Evolutionary conservation across 495 filamentous ascomycete genomes (phyloP).

Genomic region (Penicillium roqueforti): DNA sequence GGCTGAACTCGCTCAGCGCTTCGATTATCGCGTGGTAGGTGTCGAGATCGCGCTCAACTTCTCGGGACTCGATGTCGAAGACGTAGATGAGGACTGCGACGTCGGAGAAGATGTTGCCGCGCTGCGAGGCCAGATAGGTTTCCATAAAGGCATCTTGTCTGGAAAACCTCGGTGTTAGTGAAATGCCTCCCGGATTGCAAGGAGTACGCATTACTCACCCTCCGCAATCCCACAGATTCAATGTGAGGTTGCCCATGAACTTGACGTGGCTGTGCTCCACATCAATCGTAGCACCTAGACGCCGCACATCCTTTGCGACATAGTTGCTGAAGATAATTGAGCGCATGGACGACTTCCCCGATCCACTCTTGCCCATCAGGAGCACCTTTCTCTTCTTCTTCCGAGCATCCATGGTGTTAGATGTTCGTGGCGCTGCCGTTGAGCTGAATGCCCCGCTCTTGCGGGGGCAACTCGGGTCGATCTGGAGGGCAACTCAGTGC

Average conservation of each 20-base stretch:
- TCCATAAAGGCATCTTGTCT: constrained; percentile 99
- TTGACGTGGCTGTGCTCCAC: constrained; percentile 97
- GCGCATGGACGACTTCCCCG: constrained; percentile 99
- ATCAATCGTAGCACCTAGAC: constrained; percentile 95
- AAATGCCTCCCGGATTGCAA: background rate
- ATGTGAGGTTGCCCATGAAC: constrained; percentile 92
- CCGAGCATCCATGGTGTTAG: constrained; percentile 40
- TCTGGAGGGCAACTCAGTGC: constrained; percentile 7
- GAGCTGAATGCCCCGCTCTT: constrained; percentile 31
- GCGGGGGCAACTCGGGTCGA: constrained; percentile 20
- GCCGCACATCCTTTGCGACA: constrained; percentile 89
- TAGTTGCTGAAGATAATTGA: constrained; percentile 98
- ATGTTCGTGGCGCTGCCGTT: constrained; percentile 10
- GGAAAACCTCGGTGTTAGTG: constrained; percentile 3
- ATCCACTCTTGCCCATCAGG: constrained; percentile 85
- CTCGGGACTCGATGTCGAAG: constrained; percentile 94
- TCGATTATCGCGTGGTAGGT: constrained; percentile 83
- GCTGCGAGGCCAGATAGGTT: constrained; percentile 91
- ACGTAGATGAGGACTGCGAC: constrained; percentile 98
- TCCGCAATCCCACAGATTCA: constrained; percentile 98
- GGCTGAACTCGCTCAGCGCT: constrained; percentile 79
- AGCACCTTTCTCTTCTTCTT: constrained; percentile 58
- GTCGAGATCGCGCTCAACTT: constrained; percentile 84
- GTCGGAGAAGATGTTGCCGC: constrained; percentile 90
- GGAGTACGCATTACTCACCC: constrained; percentile 50